Percentiles rank a stretch among this genome's conserved stretches.
These are phyloP conservation scores for Chloromonas sp. DNA, from an alignment of 163 green algal genomes.

Conservation along the genomic window DNA sequence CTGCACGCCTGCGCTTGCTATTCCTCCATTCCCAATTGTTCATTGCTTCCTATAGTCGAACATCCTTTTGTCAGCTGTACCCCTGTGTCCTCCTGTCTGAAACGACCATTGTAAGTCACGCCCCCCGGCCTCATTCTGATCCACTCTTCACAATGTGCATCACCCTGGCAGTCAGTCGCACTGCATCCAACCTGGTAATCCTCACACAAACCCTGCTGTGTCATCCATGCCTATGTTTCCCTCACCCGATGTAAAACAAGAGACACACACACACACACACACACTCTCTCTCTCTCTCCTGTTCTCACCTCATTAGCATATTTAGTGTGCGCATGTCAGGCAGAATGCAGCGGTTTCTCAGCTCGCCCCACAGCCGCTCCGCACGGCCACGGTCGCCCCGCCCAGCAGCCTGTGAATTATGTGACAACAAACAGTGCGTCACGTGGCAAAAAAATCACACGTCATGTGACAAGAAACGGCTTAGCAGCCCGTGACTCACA, in stretches of 20 bases:
- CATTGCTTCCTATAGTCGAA: no score
- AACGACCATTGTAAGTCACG: no score
- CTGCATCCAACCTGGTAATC: neutral
- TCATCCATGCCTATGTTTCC: neutral
- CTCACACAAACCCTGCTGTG: neutral
- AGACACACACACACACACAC: neutral
- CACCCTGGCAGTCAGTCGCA: no score
- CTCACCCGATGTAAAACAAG: neutral
- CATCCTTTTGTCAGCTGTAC: no score
- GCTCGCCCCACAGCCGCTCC: conserved; percentile 5
- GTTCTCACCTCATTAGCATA: conserved; percentile 8
- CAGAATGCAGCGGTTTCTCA: neutral
- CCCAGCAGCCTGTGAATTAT: conserved; percentile 1
- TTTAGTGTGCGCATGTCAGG: conserved; percentile 16
- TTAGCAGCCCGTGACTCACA: no score
- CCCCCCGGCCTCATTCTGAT: no score
- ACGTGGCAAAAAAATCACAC: neutral
- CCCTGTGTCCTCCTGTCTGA: no score
- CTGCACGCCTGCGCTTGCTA: neutral
- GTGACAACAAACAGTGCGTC: neutral
- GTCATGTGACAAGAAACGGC: no score
- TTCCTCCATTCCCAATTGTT: no score
- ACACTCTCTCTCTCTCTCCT: no score
- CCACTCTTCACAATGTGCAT: no score
- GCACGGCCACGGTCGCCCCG: conserved; percentile 3